These are phyloP conservation scores for Leucocoprinus sp. DNA, from an alignment of 768 basidiomycete genomes.

Conservation along the genomic window DNA sequence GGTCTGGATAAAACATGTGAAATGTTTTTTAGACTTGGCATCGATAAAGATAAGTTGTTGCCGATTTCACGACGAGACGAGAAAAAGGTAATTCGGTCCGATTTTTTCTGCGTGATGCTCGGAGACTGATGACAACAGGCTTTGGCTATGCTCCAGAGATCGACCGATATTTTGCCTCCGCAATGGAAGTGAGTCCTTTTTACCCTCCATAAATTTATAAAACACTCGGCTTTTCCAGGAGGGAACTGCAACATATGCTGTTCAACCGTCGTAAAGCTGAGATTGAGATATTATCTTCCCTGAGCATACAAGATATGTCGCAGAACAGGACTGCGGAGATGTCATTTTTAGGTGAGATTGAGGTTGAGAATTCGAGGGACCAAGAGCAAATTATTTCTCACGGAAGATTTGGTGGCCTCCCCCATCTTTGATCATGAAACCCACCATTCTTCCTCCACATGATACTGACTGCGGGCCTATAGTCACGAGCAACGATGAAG, in stretches of 20 bases:
- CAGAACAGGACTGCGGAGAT: not conserved
- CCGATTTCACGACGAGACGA: constrained; percentile 66
- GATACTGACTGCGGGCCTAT: not conserved
- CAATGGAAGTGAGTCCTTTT: constrained; percentile 53
- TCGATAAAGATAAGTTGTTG: constrained; percentile 54
- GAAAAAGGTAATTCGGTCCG: constrained; percentile 47
- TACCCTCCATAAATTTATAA: not conserved
- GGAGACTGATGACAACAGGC: constrained; percentile 35
- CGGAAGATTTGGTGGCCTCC: not conserved
- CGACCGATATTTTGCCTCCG: constrained; percentile 32
- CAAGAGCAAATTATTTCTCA: not conserved
- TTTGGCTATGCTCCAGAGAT: constrained; percentile 47
- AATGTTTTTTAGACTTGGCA: constrained; percentile 37
- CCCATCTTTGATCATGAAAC: not conserved
- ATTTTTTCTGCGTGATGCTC: not conserved
- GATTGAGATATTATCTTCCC: constrained; percentile 59
- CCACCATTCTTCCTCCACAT: not conserved
- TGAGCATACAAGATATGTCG: not conserved
- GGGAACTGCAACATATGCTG: constrained; percentile 75
- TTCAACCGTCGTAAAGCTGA: constrained; percentile 86
- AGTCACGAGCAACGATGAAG: not conserved
- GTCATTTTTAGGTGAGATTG: not conserved
- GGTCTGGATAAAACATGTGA: not conserved
- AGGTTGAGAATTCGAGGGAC: not conserved
- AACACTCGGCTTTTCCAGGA: constrained; percentile 32